Evolutionary conservation across 2,329 filamentous ascomycete species (phyloP).

Genomic region (Elsinoe ampelina): DNA sequence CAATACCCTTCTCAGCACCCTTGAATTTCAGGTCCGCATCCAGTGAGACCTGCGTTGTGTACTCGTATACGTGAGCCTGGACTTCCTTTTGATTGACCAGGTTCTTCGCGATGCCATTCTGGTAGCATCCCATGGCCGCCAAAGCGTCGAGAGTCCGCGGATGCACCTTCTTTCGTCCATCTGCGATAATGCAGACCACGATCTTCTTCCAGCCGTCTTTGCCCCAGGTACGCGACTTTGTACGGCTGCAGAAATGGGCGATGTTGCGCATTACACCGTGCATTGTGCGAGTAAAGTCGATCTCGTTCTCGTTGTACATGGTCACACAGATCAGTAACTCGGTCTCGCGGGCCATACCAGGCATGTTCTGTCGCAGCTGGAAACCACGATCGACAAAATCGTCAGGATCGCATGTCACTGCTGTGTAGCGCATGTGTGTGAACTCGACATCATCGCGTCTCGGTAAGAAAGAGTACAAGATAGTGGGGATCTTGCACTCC

Average conservation of each 20-base stretch:
- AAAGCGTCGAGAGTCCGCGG: slow-evolving; percentile 86
- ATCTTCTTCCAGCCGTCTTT: slow-evolving; percentile 99
- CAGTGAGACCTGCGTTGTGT: slow-evolving; percentile 94
- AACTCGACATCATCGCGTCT: slow-evolving; percentile 90
- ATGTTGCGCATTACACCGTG: slow-evolving; percentile 98
- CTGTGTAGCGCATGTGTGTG: slow-evolving; percentile 97
- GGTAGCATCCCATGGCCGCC: slow-evolving; percentile 95
- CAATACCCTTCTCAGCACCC: slow-evolving; percentile 96
- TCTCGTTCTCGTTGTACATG: slow-evolving; percentile 99
- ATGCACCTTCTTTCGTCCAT: slow-evolving; percentile 88
- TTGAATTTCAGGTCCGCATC: slow-evolving; percentile 97
- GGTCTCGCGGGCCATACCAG: slow-evolving; percentile 73
- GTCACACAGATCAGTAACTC: slow-evolving; percentile 95
- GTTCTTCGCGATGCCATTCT: slow-evolving; percentile 97
- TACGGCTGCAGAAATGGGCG: slow-evolving; percentile 86
- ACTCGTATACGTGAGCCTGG: slow-evolving; percentile 95
- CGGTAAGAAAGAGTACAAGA: slow-evolving; percentile 92
- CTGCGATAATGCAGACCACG: slow-evolving; percentile 91
- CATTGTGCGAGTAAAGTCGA: slow-evolving; percentile 95
- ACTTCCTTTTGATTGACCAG: slow-evolving; percentile 93
- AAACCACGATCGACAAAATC: slow-evolving; percentile 85
- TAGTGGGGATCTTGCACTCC: slow-evolving; percentile 98
- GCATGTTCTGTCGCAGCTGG: slow-evolving; percentile 85
- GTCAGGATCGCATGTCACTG: slow-evolving; percentile 95
- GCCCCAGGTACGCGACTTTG: slow-evolving; percentile 90